Evolutionary conservation across 2,329 filamentous ascomycete genomes (phyloP), one percentile per base, ranked within the genome.

Genomic region (Calonectria leucothoes): DNA sequence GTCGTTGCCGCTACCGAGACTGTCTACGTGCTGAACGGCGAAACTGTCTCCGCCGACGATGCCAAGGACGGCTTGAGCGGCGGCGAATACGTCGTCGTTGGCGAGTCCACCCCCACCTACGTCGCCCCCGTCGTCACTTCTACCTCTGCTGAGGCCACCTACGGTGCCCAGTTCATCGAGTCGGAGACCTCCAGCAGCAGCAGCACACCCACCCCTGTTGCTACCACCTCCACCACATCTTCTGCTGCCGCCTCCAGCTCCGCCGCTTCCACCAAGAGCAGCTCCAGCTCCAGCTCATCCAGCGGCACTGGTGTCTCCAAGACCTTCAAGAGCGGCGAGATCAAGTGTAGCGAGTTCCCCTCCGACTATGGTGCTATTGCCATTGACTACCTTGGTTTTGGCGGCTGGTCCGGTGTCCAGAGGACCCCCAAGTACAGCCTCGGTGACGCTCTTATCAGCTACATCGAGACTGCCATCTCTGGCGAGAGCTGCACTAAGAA

Each of bases 321-420:
- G 20, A 86, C 92, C 10, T 98, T 98, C 88, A 94, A 94, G 15
- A 93, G 93, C 83, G 94, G 94, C 73, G 84, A 91, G 78, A 80
- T 97, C 69, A 85, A 89, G 76, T 98, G 97, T 87, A 85, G 84
- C 75, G 82, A 88, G 2, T 98, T 98, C 87, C 96, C 96, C 20
- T 92, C 91, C 4, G 87, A 91, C 0, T 98, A 97, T 81, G 97
- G 97, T 78, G 94, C 96, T 1, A 81, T 98, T 57, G 68, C 91
- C 63, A 86, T 97, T 35, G 82, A 89, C 69, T 96, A 93, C 88
- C 89, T 96, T 31, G 88, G 89, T 23, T 86, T 95, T 10, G 90
- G 88, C 74, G 95, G 95, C 76, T 99, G 93, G 93, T 92, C 91
- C 77, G 95, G 95, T 81, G 89, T 98, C 74, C 95, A 98, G 85